Percentiles rank a stretch among this genome's conserved stretches.
Evolutionary conservation across 75 land plant genomes (phyloP).

Genomic region (Pinus tabuliformis): DNA sequence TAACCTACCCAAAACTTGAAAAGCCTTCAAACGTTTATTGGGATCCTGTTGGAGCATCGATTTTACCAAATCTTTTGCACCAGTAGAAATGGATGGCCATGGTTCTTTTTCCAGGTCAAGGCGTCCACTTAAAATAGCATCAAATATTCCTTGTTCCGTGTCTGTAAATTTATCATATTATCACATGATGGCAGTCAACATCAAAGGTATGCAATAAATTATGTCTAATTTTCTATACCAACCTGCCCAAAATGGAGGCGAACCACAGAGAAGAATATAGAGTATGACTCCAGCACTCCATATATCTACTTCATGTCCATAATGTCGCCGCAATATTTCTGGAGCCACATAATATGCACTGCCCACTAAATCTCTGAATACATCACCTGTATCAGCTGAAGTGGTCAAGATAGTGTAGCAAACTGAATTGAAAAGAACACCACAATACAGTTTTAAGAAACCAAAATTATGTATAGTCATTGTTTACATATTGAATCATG

Average conservation of each 20-base stretch:
- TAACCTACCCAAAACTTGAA: constrained; percentile 69
- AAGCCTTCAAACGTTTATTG: constrained; percentile 62
- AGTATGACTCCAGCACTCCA: constrained; percentile 84
- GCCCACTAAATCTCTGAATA: constrained; percentile 65
- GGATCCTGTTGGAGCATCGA: constrained; percentile 71
- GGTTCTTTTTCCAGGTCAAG: constrained; percentile 77
- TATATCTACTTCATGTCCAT: constrained; percentile 72
- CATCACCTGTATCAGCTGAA: constrained; percentile 37
- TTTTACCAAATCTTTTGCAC: constrained; percentile 88
- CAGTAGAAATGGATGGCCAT: constrained; percentile 77
- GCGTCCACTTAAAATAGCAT: constrained; percentile 63
- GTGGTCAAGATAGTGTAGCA: neutral
- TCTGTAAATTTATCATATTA: constrained; percentile 26
- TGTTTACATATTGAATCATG: too few species aligned
- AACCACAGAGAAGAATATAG: constrained; percentile 63
- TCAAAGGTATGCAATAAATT: neutral
- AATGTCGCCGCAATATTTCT: constrained; percentile 51
- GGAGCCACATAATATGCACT: constrained; percentile 84
- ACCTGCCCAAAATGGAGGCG: constrained; percentile 91
- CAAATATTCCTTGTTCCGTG: constrained; percentile 70
- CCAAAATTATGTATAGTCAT: too few species aligned
- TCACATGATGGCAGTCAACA: neutral
- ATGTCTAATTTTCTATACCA: neutral
- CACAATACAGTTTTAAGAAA: too few species aligned
- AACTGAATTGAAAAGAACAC: too few species aligned